Evolutionary conservation across 305 asterid species (phyloP), one percentile per base, ranked within the genome.

Genomic region (Solanum aculeatissimum): DNA sequence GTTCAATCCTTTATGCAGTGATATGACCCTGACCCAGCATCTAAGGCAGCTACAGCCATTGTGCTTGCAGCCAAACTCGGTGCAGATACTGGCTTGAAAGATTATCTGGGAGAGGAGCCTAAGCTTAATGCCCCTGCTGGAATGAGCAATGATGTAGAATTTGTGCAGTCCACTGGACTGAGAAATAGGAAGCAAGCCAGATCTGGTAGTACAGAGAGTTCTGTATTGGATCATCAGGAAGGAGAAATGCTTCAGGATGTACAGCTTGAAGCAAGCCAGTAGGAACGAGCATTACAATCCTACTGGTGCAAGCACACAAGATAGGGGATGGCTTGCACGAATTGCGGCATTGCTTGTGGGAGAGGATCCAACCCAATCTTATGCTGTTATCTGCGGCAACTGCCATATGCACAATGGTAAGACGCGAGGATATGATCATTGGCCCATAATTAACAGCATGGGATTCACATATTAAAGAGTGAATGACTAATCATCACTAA

Each of bases 1-100:
- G 25, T 62, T 84, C 47, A 35, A 54, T 74, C 65, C 29, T 49
- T 58, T 54, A 85, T 84, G 88, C 95, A 93, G 99, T 92, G 93
- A 90, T 93, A 96, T 21, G 98, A 96, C 86, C 87, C 96, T 32
- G 99, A 96, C 87, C 99, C 98, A 85, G 98, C 98, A 75, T 95
- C 97, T 78, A 95, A 93, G 92, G 98, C 96, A 23, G 98, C 99
- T 77, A 98, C 98, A 38, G 98, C 98, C 58, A 86, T 93, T 18
- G 93, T 93, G 58, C 93, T 95, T 79, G 99, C 99, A 51, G 91
- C 97, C 83, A 96, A 96, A 90, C 84, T 96, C 85, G 97, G 98
- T 80, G 91, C 95, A 75, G 97, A 96, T 89, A 91, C 97, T 85
- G 98, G 98, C 78, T 80, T 96, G 85, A 93, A 92, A 85, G 88